Evolutionary conservation across 2,329 filamentous ascomycete species (phyloP).

Genomic region (Coleophoma cylindrospora): DNA sequence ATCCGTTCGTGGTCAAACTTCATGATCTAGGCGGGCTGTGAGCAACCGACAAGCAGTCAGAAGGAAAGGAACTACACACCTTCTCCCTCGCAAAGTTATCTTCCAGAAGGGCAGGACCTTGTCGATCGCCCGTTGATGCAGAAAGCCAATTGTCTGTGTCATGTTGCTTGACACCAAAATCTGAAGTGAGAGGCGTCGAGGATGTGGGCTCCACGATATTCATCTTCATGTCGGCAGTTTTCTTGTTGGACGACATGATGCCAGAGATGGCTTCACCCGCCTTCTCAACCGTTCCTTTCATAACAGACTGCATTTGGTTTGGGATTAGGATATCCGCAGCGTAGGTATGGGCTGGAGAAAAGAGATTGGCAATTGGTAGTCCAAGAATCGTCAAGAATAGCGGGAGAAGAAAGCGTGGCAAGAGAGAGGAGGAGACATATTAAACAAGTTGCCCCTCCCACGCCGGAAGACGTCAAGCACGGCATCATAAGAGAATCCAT

Average conservation of each 20-base stretch:
- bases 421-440: too few relatives aligned
- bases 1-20: slow-evolving; percentile 74
- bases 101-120: slow-evolving; percentile 65
- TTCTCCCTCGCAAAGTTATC: slow-evolving; percentile 71
- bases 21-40: slow-evolving; percentile 46
- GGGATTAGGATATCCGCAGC: neutral
- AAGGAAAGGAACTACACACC: slow-evolving; percentile 34
- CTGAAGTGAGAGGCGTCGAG: slow-evolving; percentile 57
- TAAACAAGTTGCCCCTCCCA: too few relatives aligned
- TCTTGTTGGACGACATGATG: slow-evolving; percentile 20
- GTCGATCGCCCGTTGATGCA: slow-evolving; percentile 54
- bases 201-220: slow-evolving; percentile 53
- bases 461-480: too few relatives aligned
- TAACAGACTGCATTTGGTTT: slow-evolving; percentile 3
- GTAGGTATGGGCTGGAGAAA: too few relatives aligned
- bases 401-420: too few relatives aligned
- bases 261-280: slow-evolving; percentile 15
- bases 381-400: too few relatives aligned
- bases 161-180: slow-evolving; percentile 69
- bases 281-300: slow-evolving; percentile 10
- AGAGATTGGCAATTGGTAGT: too few relatives aligned
- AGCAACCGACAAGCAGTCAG: neutral
- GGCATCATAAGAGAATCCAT: too few relatives aligned
- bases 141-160: slow-evolving; percentile 77
- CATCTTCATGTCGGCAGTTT: slow-evolving; percentile 17